Evolutionary conservation across 805 yeast species (phyloP), one percentile per base, ranked within the genome.

Genomic region (Yamadazyma phyllophila): DNA sequence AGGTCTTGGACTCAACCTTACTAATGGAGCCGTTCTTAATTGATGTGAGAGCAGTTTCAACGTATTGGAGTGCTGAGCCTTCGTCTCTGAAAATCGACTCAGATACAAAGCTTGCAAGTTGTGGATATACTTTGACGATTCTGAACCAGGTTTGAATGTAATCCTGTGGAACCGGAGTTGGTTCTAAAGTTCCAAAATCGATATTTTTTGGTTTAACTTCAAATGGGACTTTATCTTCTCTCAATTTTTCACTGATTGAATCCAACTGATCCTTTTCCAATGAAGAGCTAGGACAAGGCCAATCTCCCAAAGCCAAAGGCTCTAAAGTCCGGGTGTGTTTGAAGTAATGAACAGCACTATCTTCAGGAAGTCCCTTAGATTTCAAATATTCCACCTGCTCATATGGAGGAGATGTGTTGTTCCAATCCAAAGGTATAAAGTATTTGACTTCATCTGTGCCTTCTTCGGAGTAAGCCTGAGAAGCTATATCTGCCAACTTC

Each of bases 401-500:
- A n/a, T 46, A 34, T 10, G 69, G 72, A 16, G 78, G 77, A 6
- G 69, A 58, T 2, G 74, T 78, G 20, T 69, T 65, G 40, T 63
- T 65, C 48, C 47, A 36, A 36, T 51, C 51, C 55, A 67, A 46
- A 37, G 62, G 65, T 65, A 65, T 34, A 67, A 73, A 57, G 56
- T 71, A 34, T 3, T 20, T 39, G 4, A 34, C 36, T 30, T 38
- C 46, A 4, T 32, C 40, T 1, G 26, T 17, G 2, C 43, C 49
- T 5, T 15, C 59, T 1, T 62, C 57, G 8, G 61, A 61, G 51
- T 66, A 77, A 1, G 74, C 58, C 34, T 81, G 65, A 2, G 69
- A 71, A 26, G 77, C 59, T 35, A 82, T 65, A 2, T 66, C 59
- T 13, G 80, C 61, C 1, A 80, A 43, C 46, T 74, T 76, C 24